Evolutionary conservation across 345 rosid genomes (phyloP).

Genomic region (Conringia planisiliqua): DNA sequence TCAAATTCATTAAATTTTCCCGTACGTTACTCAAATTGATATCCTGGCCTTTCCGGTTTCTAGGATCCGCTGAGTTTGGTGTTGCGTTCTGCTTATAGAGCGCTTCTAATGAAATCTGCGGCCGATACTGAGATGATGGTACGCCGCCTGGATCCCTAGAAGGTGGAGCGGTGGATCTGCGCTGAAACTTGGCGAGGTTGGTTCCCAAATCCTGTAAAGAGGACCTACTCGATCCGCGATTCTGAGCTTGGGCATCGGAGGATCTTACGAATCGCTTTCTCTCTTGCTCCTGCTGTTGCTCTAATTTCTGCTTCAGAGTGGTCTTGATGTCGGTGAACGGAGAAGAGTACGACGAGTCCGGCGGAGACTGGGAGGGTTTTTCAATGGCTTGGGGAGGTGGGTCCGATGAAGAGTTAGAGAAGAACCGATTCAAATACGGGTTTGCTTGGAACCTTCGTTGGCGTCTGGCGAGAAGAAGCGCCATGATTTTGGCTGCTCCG

Average conservation of each 20-base stretch:
- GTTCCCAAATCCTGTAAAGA: conserved; percentile 38
- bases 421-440: conserved; percentile 40
- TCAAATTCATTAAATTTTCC: conserved; percentile 38
- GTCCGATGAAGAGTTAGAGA: conserved; percentile 46
- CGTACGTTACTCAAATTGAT: conserved; percentile 13
- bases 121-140: background rate
- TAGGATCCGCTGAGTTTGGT: conserved; percentile 15
- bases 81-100: conserved; percentile 35
- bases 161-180: conserved; percentile 39
- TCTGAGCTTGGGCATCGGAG: conserved; percentile 17
- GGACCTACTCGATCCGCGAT: background rate
- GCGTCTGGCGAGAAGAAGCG: conserved; percentile 43
- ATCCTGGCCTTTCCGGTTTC: background rate
- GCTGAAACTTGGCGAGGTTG: conserved; percentile 56
- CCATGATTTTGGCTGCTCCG: conserved; percentile 37
- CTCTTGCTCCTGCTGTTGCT: background rate
- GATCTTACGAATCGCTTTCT: conserved; percentile 16
- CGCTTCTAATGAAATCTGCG: conserved; percentile 35
- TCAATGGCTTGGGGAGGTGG: conserved; percentile 19
- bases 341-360: conserved; percentile 32
- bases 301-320: conserved; percentile 37
- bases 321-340: conserved; percentile 46
- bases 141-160: conserved; percentile 13
- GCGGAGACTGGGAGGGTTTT: conserved; percentile 15
- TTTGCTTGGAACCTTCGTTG: conserved; percentile 35